A percentile compares a stretch with the other conserved stretches of the same genome.
These are phyloP conservation scores for Backusella australiensis DNA, from an alignment of 192 early-diverging fungal genomes.

Conservation along the genomic window DNA sequence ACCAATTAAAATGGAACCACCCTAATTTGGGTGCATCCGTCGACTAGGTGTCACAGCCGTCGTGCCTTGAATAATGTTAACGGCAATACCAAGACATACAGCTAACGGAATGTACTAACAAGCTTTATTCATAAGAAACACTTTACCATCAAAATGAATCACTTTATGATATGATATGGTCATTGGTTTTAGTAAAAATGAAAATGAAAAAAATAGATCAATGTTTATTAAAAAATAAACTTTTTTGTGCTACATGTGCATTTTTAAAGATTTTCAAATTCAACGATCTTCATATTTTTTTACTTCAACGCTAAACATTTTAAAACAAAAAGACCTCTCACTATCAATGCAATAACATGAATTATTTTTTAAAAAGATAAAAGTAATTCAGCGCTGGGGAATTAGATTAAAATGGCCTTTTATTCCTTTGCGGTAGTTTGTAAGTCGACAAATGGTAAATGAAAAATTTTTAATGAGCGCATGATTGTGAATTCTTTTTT, in stretches of 20 bases:
- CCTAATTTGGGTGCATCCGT: constrained; percentile 26
- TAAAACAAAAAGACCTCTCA: constrained; percentile 36
- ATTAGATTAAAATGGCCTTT: constrained; percentile 44
- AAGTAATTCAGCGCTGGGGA: constrained; percentile 38
- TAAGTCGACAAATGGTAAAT: constrained; percentile 47
- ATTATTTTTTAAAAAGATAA: not conserved
- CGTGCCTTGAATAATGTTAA: constrained; percentile 22
- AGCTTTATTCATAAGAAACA: constrained; percentile 20
- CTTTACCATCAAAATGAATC: constrained; percentile 35
- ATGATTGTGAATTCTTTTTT: not conserved
- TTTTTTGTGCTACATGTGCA: not conserved
- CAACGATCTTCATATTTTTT: not conserved
- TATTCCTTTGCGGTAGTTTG: constrained; percentile 37
- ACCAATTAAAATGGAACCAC: constrained; percentile 29
- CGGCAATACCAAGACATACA: not conserved
- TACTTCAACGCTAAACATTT: constrained; percentile 29
- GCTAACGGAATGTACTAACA: not conserved
- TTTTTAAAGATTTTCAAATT: not conserved
- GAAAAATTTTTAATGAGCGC: not conserved
- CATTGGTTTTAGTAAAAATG: constrained; percentile 1
- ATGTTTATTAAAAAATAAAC: not conserved
- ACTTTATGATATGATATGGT: constrained; percentile 28
- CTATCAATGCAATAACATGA: constrained; percentile 15
- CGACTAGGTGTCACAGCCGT: constrained; percentile 44
- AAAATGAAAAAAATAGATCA: not conserved